A percentile compares a stretch with the other conserved stretches of the same genome.
Conservation (phyloP, 805 yeast genomes). For the Yarrowia sp. region DNA sequence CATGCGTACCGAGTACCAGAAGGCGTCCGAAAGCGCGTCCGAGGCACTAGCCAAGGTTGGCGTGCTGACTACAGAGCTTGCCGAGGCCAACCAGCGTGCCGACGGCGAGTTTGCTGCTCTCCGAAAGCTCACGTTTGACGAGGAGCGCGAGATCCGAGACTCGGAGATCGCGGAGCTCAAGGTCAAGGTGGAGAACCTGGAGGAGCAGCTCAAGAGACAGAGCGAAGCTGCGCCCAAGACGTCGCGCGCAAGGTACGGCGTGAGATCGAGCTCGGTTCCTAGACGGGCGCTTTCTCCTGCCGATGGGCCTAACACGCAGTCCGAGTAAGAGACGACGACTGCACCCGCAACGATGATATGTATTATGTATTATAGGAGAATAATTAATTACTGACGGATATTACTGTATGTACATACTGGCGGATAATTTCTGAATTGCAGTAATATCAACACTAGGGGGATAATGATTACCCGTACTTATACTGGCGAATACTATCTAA, state of each 20-base stretch:
- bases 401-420: too few relatives aligned
- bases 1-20: conserved; percentile 40
- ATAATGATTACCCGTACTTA: too few relatives aligned
- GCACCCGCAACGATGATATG: not conserved
- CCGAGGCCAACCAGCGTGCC: conserved; percentile 30
- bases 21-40: conserved; percentile 37
- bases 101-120: conserved; percentile 35
- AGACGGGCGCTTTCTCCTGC: conserved; percentile 30
- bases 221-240: conserved; percentile 30
- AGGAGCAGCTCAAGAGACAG: conserved; percentile 37
- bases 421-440: too few relatives aligned
- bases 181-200: conserved; percentile 35
- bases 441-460: too few relatives aligned
- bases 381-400: conserved; percentile 11
- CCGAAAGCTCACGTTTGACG: conserved; percentile 35
- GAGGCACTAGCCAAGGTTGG: conserved; percentile 37
- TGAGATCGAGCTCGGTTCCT: conserved; percentile 34
- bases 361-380: conserved; percentile 5
- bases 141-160: conserved; percentile 37
- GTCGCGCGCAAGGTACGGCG: conserved; percentile 32
- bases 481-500: too few relatives aligned
- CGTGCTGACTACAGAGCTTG: conserved; percentile 34
- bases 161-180: conserved; percentile 35
- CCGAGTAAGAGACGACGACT: not conserved
- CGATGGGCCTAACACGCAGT: conserved; percentile 15